Evolutionary conservation across 2,329 filamentous ascomycete genomes (phyloP).

Genomic region (Stachybotrys chartarum): DNA sequence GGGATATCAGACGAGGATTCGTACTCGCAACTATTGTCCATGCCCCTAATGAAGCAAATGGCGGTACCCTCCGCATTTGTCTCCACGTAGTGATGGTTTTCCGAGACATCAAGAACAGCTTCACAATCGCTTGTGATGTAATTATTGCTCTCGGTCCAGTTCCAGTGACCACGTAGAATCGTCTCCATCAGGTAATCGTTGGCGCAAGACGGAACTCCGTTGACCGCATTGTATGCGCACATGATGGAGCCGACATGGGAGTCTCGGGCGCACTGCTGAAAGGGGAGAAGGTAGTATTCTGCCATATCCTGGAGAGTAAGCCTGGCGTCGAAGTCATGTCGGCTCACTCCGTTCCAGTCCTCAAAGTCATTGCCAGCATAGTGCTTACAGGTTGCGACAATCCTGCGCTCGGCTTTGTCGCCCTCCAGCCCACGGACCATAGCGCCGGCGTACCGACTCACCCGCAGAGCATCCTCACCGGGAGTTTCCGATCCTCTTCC

Average conservation of each 20-base stretch:
- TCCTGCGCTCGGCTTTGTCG: constrained; percentile 16
- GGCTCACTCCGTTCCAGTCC: constrained; percentile 20
- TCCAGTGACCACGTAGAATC: constrained; percentile 59
- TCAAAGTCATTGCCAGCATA: constrained; percentile 53
- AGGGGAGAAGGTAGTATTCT: constrained; percentile 62
- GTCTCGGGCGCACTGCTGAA: constrained; percentile 55
- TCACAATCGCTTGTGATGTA: constrained; percentile 62
- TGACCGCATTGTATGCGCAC: constrained; percentile 58
- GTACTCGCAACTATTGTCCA: constrained; percentile 21
- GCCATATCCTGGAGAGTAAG: constrained; percentile 55
- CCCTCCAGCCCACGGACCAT: constrained; percentile 47
- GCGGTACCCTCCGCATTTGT: constrained; percentile 25
- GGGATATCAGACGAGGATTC: constrained; percentile 15
- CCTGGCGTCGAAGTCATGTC: constrained; percentile 48
- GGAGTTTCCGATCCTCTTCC: constrained; percentile 55
- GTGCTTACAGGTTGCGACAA: constrained; percentile 53
- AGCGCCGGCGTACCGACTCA: constrained; percentile 43
- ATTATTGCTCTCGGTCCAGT: constrained; percentile 52
- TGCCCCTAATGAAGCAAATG: constrained; percentile 25
- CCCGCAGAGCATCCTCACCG: constrained; percentile 45
- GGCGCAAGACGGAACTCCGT: constrained; percentile 59
- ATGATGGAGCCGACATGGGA: constrained; percentile 51
- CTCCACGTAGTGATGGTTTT: constrained; percentile 29
- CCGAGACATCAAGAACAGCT: constrained; percentile 51
- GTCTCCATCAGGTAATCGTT: constrained; percentile 55